These are phyloP conservation scores for Lactuca saligna DNA, from an alignment of 129 eudicot species.

Conservation along the genomic window DNA sequence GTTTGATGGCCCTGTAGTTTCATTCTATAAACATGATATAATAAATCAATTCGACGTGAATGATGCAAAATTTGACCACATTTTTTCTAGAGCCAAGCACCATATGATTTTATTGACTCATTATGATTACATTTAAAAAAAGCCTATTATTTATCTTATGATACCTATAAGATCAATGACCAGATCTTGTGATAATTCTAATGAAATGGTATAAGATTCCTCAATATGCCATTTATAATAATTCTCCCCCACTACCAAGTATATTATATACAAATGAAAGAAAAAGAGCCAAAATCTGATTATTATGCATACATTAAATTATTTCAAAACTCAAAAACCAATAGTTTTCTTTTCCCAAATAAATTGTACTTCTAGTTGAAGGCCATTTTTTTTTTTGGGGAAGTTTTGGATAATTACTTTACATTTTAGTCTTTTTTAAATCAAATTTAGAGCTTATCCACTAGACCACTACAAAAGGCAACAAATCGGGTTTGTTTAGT, in stretches of 20 bases:
- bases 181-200: conserved; percentile 27
- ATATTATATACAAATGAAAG: conserved; percentile 21
- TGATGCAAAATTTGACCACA: not conserved
- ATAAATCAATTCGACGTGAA: conserved; percentile 3
- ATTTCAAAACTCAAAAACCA: not conserved
- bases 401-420: not conserved
- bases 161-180: conserved; percentile 22
- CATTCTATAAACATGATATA: conserved; percentile 3
- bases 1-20: not conserved
- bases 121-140: conserved; percentile 6
- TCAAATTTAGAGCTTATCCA: conserved; percentile 15
- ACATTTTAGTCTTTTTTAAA: not conserved
- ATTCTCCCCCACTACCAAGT: conserved; percentile 33
- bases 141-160: conserved; percentile 11
- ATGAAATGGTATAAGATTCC: conserved; percentile 26
- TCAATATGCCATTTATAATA: conserved; percentile 18
- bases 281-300: conserved; percentile 17
- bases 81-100: conserved; percentile 15
- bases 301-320: conserved; percentile 1
- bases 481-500: conserved; percentile 16
- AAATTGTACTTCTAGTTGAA: not conserved
- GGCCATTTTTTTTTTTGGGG: not conserved
- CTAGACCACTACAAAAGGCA: conserved; percentile 21
- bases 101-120: conserved; percentile 7
- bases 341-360: not conserved